Conservation (phyloP, 331 rosid genomes). For the Spiraea crenata region DNA sequence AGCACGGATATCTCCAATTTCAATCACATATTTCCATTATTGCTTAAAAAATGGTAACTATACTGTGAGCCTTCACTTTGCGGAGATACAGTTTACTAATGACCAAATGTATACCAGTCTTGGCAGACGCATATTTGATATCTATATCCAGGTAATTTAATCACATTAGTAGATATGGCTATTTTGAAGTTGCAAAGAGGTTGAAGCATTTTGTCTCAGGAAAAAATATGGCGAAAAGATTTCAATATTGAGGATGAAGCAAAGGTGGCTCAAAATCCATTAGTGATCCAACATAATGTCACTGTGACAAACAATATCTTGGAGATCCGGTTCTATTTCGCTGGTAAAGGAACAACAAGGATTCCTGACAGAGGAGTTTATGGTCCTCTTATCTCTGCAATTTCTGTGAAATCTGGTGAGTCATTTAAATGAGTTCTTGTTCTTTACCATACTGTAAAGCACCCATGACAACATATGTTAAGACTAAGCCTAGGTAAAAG, state of each 20-base stretch:
- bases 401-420: conserved; percentile 81
- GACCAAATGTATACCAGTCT: conserved; percentile 58
- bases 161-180: neutral
- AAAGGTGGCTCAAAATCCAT: conserved; percentile 49
- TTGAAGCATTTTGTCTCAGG: conserved; percentile 44
- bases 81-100: conserved; percentile 74
- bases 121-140: conserved; percentile 75
- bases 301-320: conserved; percentile 48
- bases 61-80: conserved; percentile 66
- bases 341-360: conserved; percentile 68
- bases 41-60: conserved; percentile 88
- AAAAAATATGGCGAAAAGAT: conserved; percentile 49
- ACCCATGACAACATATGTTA: neutral
- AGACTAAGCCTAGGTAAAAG: neutral
- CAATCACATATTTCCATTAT: conserved; percentile 72
- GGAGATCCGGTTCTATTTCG: conserved; percentile 73
- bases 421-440: neutral
- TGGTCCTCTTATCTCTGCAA: conserved; percentile 89
- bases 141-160: conserved; percentile 73
- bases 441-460: neutral
- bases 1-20: conserved; percentile 64
- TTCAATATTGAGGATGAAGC: conserved; percentile 62
- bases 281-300: conserved; percentile 36
- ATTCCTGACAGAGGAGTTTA: conserved; percentile 66
- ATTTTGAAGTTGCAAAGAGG: conserved; percentile 17